Base-by-base conservation (phyloP, 208 protist species). In the Crithidia bombi region DNA sequence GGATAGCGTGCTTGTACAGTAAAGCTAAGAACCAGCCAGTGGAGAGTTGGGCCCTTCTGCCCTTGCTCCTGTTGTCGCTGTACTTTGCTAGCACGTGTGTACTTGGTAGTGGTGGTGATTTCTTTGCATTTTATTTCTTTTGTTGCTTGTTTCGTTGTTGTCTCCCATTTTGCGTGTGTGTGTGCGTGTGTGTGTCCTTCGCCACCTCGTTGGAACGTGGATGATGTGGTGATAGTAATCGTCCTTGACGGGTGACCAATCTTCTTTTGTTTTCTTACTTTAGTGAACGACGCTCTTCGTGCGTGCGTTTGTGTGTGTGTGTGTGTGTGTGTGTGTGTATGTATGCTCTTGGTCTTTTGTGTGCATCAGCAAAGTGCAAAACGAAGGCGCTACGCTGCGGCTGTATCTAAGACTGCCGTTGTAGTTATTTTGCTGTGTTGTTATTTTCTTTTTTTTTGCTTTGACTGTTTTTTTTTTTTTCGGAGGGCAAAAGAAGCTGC, bases 1-100 rank as follows among this genome's bases (percentile, higher is more conserved):
- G 11, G 85, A 93, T 19, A 70, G 69, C 46, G 79, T 86, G 47
- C 41, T 73, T 10, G 79, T 95, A n/a, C 44, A 77, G 49, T 91
- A 76, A 32, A 39, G n/a, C n/a, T n/a, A n/a, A n/a, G n/a, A 44
- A 39, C 10, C 41, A 21, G n/a, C 28, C 11, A n/a, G 21, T 12
- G 11, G 36, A 35, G 6, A 50, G n/a, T n/a, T n/a, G n/a, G 12
- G 9, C 12, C 9, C 36, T 6, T 6, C 36, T 12, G 15, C 21
- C 23, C 3, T 30, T 52, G 17, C 17, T 32, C 23, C 47, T 5
- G 47, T 52, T 30, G 21, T 52, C 17, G 47, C 23, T 2, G 21
- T 33, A 50, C 36, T 12, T 6, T 41, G 36, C 36, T n/a, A n/a
- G 36, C 12, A 12, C 36, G 36, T 41, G 36, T 41, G 36, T 41